Base-by-base conservation (phyloP, 2,329 filamentous ascomycete genomes). In the Escovopsis sp. region DNA sequence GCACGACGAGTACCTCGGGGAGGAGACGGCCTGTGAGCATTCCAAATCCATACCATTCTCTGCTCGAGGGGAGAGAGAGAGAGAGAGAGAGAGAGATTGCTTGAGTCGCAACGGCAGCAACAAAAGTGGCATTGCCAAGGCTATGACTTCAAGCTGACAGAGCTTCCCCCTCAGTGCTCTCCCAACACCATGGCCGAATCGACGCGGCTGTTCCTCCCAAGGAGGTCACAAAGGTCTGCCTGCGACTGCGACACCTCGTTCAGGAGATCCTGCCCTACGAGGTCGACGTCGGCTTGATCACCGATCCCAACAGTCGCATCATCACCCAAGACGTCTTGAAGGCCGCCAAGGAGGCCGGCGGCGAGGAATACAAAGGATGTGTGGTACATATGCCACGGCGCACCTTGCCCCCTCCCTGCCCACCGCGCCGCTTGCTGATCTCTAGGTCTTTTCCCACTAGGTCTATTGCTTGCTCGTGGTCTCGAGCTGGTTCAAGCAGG, bases 181-280 rank as follows among this genome's bases (percentile, higher is more conserved):
- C 82, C 2, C 68, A 66, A 12, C 73, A 80, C 50, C 68, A 76
- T 50, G 71, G 74, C 11, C 58, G 68, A 1, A 64, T 80, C 36
- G 62, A 77, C 36, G 79, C 84, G 10, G 77, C 82, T 26, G 78
- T 89, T 33, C 75, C 85, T 1, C 70, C 88, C 11, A 69, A 73
- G 46, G 82, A 91, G 53, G 88, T 95, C 47, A 95, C 89, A 47
- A 88, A 88, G 58, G 73, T 93, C 43, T 89, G 88, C 26, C 73
- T 98, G 12, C 85, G 87, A 44, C 70, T 98, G 49, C 93, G 89
- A 54, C 86, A 93, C 58, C 78, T 94, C 52, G 79, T 98, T 53
- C 87, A 94, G 62, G 76, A 87, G 58, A 81, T 87, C 43, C 76
- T 98, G 26, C 85, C 89, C 1, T 95, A 85, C 66, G 91, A 98